A percentile compares a stretch with the other conserved stretches of the same genome.
Conservation (phyloP, 2,329 filamentous ascomycete species). For the Camptophora hylomeconis region DNA sequence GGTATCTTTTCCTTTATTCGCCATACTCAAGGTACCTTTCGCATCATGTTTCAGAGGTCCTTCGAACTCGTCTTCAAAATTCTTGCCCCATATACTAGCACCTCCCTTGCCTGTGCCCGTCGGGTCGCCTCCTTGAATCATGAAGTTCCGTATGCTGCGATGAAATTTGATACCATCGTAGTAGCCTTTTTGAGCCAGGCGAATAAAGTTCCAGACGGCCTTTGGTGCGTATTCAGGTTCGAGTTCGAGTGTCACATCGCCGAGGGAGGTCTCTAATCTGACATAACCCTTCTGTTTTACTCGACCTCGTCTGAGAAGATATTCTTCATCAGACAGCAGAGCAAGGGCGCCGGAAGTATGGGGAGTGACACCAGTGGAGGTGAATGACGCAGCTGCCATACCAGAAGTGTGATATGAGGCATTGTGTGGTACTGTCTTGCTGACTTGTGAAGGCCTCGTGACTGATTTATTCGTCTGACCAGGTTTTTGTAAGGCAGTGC, state of each 20-base stretch:
- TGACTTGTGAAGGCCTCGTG: conserved; percentile 4
- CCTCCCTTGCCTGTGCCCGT: conserved; percentile 88
- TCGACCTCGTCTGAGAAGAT: conserved; percentile 81
- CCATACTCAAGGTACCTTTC: conserved; percentile 79
- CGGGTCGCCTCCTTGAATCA: conserved; percentile 95
- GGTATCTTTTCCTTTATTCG: conserved; percentile 96
- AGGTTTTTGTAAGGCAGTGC: conserved; percentile 29
- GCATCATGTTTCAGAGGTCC: conserved; percentile 73
- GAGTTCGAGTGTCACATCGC: conserved; percentile 76
- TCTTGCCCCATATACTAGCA: conserved; percentile 81
- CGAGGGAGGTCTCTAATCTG: conserved; percentile 73
- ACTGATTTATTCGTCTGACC: conserved; percentile 13
- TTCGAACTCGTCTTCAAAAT: conserved; percentile 87
- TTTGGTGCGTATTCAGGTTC: conserved; percentile 83
- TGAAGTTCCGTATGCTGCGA: conserved; percentile 88
- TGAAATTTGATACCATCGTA: conserved; percentile 77
- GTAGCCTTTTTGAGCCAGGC: conserved; percentile 76
- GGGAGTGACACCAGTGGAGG: conserved; percentile 83
- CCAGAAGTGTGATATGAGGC: conserved; percentile 85
- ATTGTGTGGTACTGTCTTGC: conserved; percentile 51
- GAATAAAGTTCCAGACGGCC: conserved; percentile 94
- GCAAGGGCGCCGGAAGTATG: conserved; percentile 81
- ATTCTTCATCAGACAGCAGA: conserved; percentile 83
- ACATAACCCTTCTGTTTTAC: conserved; percentile 87
- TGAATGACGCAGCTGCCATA: conserved; percentile 83